Conservation (phyloP, 345 rosid species). For the Anacardium occidentale region DNA sequence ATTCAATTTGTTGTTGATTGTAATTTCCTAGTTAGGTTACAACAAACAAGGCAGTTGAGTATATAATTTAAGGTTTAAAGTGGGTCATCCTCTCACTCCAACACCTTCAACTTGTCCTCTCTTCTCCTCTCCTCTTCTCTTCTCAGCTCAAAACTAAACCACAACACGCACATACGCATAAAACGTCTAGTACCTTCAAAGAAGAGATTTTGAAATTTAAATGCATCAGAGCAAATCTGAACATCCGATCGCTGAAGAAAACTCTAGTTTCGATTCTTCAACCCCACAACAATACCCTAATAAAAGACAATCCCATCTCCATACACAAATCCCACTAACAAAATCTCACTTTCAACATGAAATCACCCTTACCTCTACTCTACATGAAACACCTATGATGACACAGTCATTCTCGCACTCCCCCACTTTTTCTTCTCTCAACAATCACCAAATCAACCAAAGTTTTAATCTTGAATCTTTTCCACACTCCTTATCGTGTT, state of each 20-base stretch:
- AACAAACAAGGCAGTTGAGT: constrained; percentile 9
- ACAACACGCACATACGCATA: not conserved
- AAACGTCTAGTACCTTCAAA: too few relatives aligned
- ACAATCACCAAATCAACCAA: constrained; percentile 4
- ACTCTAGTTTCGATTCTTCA: constrained; percentile 13
- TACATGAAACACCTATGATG: constrained; percentile 50
- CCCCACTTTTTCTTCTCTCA: constrained; percentile 38
- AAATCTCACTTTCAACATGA: constrained; percentile 27
- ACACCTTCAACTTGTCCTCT: too few relatives aligned
- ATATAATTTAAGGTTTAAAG: too few relatives aligned
- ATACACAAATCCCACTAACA: constrained; percentile 44
- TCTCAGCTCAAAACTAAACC: not conserved
- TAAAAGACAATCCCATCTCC: constrained; percentile 33
- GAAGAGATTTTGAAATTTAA: constrained; percentile 13
- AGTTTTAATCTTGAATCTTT: constrained; percentile 25
- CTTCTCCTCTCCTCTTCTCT: too few relatives aligned
- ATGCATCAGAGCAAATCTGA: constrained; percentile 34
- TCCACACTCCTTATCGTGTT: constrained; percentile 27
- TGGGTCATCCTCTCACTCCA: not conserved
- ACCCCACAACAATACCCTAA: constrained; percentile 9
- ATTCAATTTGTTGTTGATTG: too few relatives aligned
- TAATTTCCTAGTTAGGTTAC: too few relatives aligned
- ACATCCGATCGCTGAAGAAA: constrained; percentile 22
- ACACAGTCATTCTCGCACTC: constrained; percentile 37
- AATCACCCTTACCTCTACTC: constrained; percentile 32